Base-by-base conservation (phyloP, 1,284 basidiomycete species). In the Ganoderma multipileum region DNA sequence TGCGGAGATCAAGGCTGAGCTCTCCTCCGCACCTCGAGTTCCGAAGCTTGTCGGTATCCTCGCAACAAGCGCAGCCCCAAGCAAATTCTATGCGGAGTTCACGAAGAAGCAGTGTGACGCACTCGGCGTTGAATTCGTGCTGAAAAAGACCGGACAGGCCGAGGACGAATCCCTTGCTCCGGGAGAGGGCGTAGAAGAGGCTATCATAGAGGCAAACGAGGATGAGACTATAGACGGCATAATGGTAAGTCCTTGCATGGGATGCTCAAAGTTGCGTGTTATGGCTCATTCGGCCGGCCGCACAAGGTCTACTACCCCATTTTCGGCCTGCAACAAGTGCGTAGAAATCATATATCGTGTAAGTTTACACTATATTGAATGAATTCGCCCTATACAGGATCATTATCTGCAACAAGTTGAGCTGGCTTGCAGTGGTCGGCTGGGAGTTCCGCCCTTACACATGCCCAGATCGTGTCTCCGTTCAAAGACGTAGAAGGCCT, bases 401-500 rank as follows among this genome's bases (percentile, higher is more conserved):
- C 96, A 97, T 77, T 99, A 99, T 81, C 84, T 99, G 64, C 97
- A 99, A 77, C 93, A 95, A 84, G 92, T 91, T 74, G 57, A 69
- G 71, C 58, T 59, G 64, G 50, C 42, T 30, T n/a, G 47, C n/a
- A 61, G 38, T 38, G 39, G 61, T 52, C 28, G 44, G 28, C 14
- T 61, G 44, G 50, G 54, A 62, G 63, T 12, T 30, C 33, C 52
- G 61, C 57, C 61, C 69, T 71, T 50, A 71, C 69, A 41, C 59
- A 20, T 62, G 38, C 42, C 20, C 81, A 97, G 91, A 89, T 97
- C 66, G 95, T 99, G 16, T 96, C 95, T 1, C 96, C 97, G 1
- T 87, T 94, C 73, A 99, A 99, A 82, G 97, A 99, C 74, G 97
- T 99, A 64, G 97, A 99, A 82, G 97, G 97, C 3, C 86, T 99